These are phyloP conservation scores for Ochetophila trinervis DNA, from an alignment of 306 rosid genomes.

Conservation along the genomic window DNA sequence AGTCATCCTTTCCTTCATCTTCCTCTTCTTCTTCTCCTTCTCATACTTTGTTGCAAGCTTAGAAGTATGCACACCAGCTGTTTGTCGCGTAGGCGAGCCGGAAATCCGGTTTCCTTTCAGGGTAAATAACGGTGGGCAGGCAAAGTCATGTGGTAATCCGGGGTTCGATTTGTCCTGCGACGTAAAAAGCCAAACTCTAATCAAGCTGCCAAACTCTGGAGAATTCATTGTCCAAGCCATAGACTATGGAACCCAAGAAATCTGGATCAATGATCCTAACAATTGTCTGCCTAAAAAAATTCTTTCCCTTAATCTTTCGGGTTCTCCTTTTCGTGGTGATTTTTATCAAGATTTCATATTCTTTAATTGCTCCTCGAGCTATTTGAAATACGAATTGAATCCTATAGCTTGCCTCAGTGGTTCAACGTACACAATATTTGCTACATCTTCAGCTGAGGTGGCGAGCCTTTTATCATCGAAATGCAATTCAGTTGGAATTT, in stretches of 20 bases:
- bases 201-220: constrained; percentile 46
- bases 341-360: constrained; percentile 42
- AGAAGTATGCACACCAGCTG: constrained; percentile 37
- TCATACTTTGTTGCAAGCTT: constrained; percentile 16
- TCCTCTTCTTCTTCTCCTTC: constrained; percentile 25
- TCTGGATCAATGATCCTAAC: constrained; percentile 65
- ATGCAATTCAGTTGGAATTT: constrained; percentile 30
- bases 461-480: constrained; percentile 26
- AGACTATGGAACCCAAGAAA: constrained; percentile 54
- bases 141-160: constrained; percentile 47
- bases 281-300: constrained; percentile 58
- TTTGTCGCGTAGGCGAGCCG: constrained; percentile 31
- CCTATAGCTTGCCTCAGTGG: constrained; percentile 59
- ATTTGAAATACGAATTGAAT: constrained; percentile 27
- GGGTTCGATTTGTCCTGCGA: constrained; percentile 56
- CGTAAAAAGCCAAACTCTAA: constrained; percentile 31
- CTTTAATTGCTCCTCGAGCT: constrained; percentile 61
- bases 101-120: constrained; percentile 58
- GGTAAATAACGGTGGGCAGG: constrained; percentile 21
- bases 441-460: constrained; percentile 36
- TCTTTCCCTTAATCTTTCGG: constrained; percentile 46
- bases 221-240: constrained; percentile 44
- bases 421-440: constrained; percentile 36
- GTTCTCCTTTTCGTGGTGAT: constrained; percentile 45
- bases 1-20: constrained; percentile 1